Evolutionary conservation across 2,329 filamentous ascomycete species (phyloP).

Genomic region (Metarhizium sp.): DNA sequence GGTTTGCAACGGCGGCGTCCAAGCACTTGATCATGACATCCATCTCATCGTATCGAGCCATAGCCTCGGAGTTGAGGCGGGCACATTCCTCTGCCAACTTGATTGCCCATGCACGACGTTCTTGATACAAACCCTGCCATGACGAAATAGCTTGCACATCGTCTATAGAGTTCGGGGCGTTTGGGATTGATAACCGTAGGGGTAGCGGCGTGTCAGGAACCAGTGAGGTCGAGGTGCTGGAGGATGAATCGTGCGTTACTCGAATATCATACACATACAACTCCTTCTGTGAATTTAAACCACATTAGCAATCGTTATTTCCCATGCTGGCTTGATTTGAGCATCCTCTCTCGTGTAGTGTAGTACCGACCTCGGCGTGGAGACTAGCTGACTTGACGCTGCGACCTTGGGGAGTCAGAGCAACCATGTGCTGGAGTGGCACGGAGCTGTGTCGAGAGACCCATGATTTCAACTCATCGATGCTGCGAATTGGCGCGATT

Average conservation of each 20-base stretch:
- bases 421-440: conserved; percentile 68
- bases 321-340: background rate
- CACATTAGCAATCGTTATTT: background rate
- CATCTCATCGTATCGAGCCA: conserved; percentile 62
- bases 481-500: conserved; percentile 32
- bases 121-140: conserved; percentile 83
- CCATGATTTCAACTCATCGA: conserved; percentile 80
- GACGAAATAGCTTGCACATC: conserved; percentile 72
- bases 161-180: conserved; percentile 73
- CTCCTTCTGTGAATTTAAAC: conserved; percentile 50
- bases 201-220: conserved; percentile 41
- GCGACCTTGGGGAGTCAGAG: conserved; percentile 77
- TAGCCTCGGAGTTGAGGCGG: conserved; percentile 50
- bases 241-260: conserved; percentile 50
- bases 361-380: conserved; percentile 58
- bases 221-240: conserved; percentile 32
- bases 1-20: conserved; percentile 77
- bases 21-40: conserved; percentile 70
- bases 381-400: conserved; percentile 74
- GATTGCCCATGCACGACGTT: conserved; percentile 71
- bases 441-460: conserved; percentile 68
- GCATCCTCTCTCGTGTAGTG: conserved; percentile 2
- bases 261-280: conserved; percentile 88
- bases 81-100: conserved; percentile 60
- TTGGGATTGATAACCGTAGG: conserved; percentile 47